Percentiles rank a stretch among this genome's conserved stretches.
These are phyloP conservation scores for Verticillium nubilum DNA, from an alignment of 2,329 filamentous ascomycete genomes.

Conservation along the genomic window DNA sequence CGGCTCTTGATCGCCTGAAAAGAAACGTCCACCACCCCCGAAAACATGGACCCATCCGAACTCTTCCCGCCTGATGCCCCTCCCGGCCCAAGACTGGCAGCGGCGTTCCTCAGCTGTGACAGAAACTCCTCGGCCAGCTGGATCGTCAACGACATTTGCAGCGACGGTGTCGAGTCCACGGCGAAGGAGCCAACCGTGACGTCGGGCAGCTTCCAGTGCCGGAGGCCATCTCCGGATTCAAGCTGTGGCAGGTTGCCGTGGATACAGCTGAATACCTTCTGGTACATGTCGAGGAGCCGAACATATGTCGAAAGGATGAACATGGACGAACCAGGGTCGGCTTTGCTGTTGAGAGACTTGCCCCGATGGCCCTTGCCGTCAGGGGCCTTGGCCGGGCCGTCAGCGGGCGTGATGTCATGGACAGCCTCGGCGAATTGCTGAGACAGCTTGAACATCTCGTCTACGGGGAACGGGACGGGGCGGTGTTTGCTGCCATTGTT, in stretches of 20 bases:
- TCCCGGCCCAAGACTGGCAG: conserved; percentile 19
- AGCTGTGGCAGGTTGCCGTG: conserved; percentile 23
- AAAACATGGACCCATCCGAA: conserved; percentile 22
- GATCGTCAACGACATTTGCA: conserved; percentile 36
- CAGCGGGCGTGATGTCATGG: conserved; percentile 14
- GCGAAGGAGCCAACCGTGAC: conserved; percentile 34
- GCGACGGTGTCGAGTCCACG: conserved; percentile 30
- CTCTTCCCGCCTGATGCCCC: conserved; percentile 6
- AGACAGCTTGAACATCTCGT: conserved; percentile 35
- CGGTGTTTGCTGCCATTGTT: background rate
- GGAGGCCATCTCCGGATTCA: conserved; percentile 21
- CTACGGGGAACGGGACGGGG: conserved; percentile 27
- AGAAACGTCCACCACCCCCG: conserved; percentile 21
- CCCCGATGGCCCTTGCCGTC: conserved; percentile 1
- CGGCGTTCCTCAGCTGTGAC: conserved; percentile 25
- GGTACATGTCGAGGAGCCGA: conserved; percentile 33
- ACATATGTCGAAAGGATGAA: conserved; percentile 33
- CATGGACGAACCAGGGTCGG: conserved; percentile 30
- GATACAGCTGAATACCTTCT: conserved; percentile 30
- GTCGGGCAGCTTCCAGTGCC: conserved; percentile 32
- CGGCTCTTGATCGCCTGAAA: conserved; percentile 21
- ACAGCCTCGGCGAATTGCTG: conserved; percentile 28
- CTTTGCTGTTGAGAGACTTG: conserved; percentile 8
- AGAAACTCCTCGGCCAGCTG: conserved; percentile 37
- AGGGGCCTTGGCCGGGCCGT: conserved; percentile 1